Base-by-base conservation (phyloP, 2,329 filamentous ascomycete species). In the Chalaropsis ovoidea region DNA sequence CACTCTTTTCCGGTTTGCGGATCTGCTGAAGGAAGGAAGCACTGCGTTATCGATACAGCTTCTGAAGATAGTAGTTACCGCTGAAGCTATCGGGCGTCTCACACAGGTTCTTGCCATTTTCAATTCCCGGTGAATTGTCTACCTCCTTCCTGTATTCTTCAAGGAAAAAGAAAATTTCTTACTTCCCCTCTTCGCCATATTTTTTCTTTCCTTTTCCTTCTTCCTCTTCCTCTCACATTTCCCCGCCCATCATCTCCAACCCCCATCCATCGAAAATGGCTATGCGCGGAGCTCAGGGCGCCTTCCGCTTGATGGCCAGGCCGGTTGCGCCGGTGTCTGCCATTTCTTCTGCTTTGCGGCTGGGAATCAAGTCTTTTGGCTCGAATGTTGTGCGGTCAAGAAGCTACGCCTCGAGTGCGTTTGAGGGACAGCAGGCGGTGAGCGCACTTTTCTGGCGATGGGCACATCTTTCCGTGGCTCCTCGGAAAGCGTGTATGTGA, bases 391-490 rank as follows among this genome's bases (percentile, higher is more conserved):
- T 62, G 10, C 49, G 35, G 35, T 31, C 35, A 6, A 67, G 66
- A 67, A 58, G 54, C 13, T 65, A 79, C 65, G 81, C 81, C 52
- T 80, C 81, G 61, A 71, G 77, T 65, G 73, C 75, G 43, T 73
- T 77, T 65, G 84, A 86, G 66, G 77, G 80, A 69, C 84, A 86
- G 73, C 84, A 86, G 71, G 79, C 80, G 77, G 83, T 86, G 41
- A 27, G 66, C 24, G 56, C 11, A 41, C 39, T 35, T 43, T 47
- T 41, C n/a, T 13, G 15, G 17, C 7, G 27, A 31, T 42, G 54
- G 31, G 1, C 7, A 19, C n/a, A 35, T 35, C 54, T 58, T 58
- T 39, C 54, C 27, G 10, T 39, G 54, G 27, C 27, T 39, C 54
- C 54, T 58, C 54, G 54, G 54, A 58, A 58, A 58, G 58, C 39